Base-by-base conservation (phyloP, 768 basidiomycete genomes). In the Pluteus cervinus region DNA sequence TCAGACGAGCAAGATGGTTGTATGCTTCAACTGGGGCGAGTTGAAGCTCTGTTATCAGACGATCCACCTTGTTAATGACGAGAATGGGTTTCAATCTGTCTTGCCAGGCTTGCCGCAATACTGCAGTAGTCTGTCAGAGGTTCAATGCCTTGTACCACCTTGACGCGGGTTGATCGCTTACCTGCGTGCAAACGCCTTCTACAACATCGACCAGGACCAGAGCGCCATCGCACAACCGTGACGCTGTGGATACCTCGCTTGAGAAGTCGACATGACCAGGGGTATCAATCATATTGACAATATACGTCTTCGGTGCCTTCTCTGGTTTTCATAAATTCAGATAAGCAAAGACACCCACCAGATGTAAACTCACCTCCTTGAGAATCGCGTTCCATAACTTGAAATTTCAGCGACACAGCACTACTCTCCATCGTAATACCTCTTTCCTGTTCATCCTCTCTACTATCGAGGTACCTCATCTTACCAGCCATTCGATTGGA, bases 361-460 rank as follows among this genome's bases (percentile, higher is more conserved):
- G 11, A 30, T 25, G 29, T 24, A 33, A 36, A 61, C 75, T 44
- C 56, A 86, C 88, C 80, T 60, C 72, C 80, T 24, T 71, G 60
- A 16, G 51, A 48, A 24, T 54, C 58, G 36, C 65, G 67, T 24
- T 80, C 79, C 62, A 79, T 71, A 39, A 89, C 86, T 45, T 86
- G 83, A 52, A 96, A 99, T 44, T 79, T 75, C 37, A 97, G 65
- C 4, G 87, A 91, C 5, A 98, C 85, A 0, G 96, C 93, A 56
- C 88, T 92, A 46, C 88, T 90, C 61, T 99, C 93, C 96, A 99
- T 98, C 0, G 96, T 98, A 43, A 99, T 99, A 2, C 96, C 96
- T 34, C 96, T 69, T 61, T 98, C 84, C 51, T 97, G 93, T 53
- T 99, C 96, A 51, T 98, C 96, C 55, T 97, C 92, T 47, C 96